phyloP scores from a whole-genome alignment of 306 rosid genomes.

The Nissolia schottii region DNA sequence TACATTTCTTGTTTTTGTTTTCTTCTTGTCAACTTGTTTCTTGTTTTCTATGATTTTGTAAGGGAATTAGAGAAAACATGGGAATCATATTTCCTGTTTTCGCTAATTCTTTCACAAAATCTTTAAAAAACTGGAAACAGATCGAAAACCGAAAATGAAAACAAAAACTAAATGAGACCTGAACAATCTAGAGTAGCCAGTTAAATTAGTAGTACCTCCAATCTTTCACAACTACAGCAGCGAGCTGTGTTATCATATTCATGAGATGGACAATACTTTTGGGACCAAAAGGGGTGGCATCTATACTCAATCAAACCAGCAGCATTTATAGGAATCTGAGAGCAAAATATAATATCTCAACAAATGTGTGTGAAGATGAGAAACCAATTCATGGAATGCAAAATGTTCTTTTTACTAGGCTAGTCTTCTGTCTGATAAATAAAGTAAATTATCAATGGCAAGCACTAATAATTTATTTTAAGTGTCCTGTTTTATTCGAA shows the following conservation, averaged over 20 bases:
- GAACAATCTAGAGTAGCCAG: not conserved
- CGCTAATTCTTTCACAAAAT: too few relatives aligned
- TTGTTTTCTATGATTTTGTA: too few relatives aligned
- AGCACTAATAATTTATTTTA: not conserved
- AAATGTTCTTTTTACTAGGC: not conserved
- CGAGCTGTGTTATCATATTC: conserved; percentile 94
- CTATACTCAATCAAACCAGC: conserved; percentile 96
- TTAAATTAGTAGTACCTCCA: conserved; percentile 81
- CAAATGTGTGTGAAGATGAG: not conserved
- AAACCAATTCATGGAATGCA: not conserved
- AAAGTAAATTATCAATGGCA: not conserved
- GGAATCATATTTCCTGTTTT: too few relatives aligned
- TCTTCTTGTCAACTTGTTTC: too few relatives aligned
- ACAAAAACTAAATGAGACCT: too few relatives aligned
- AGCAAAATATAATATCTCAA: conserved; percentile 8
- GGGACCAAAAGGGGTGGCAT: conserved; percentile 98
- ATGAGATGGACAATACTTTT: conserved; percentile 94
- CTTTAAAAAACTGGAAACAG: too few relatives aligned
- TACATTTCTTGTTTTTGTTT: too few relatives aligned
- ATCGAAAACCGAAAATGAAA: too few relatives aligned
- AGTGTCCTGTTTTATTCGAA: not conserved
- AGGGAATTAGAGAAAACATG: too few relatives aligned
- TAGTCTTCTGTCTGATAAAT: not conserved
- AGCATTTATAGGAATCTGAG: conserved; percentile 92
- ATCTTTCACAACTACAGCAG: conserved; percentile 95